Conservation (phyloP, 75 land plant species). For the Pinus taeda region DNA sequence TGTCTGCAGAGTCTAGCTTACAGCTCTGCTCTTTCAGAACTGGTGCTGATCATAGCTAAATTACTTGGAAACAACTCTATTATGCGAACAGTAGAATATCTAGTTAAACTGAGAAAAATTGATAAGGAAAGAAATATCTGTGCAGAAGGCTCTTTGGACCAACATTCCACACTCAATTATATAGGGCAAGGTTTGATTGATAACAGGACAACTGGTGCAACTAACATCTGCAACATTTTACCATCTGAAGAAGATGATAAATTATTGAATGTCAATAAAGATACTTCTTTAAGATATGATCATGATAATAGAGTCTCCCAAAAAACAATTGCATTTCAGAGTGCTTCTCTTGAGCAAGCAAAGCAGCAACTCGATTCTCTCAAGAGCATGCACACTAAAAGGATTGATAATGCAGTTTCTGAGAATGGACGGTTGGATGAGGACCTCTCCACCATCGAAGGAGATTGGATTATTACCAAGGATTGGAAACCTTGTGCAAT, state of each 20-base stretch:
- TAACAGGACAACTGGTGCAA: not conserved
- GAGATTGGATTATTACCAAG: slow-evolving; percentile 50
- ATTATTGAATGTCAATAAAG: not conserved
- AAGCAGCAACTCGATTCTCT: slow-evolving; percentile 31
- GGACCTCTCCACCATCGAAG: not conserved
- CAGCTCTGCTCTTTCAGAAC: slow-evolving; percentile 27
- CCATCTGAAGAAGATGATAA: not conserved
- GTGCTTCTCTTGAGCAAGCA: slow-evolving; percentile 23
- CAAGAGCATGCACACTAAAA: slow-evolving; percentile 9
- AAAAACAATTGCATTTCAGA: not conserved
- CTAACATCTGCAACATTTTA: not conserved
- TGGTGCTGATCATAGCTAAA: slow-evolving; percentile 32
- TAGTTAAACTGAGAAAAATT: not conserved
- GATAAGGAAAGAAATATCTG: not conserved
- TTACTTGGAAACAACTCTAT: slow-evolving; percentile 29
- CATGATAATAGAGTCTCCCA: not conserved
- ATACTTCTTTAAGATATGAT: not conserved
- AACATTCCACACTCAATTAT: not conserved
- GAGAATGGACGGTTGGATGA: not conserved
- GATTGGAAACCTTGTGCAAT: slow-evolving; percentile 84
- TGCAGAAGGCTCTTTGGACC: slow-evolving; percentile 3
- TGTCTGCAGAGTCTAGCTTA: slow-evolving; percentile 30
- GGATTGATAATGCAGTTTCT: not conserved
- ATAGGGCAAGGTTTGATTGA: not conserved
- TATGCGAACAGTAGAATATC: slow-evolving; percentile 18